Percentiles rank a stretch among this genome's conserved stretches.
Evolutionary conservation across 2,329 filamentous ascomycete species (phyloP).

Genomic region (Pseudogymnoascus sp.): DNA sequence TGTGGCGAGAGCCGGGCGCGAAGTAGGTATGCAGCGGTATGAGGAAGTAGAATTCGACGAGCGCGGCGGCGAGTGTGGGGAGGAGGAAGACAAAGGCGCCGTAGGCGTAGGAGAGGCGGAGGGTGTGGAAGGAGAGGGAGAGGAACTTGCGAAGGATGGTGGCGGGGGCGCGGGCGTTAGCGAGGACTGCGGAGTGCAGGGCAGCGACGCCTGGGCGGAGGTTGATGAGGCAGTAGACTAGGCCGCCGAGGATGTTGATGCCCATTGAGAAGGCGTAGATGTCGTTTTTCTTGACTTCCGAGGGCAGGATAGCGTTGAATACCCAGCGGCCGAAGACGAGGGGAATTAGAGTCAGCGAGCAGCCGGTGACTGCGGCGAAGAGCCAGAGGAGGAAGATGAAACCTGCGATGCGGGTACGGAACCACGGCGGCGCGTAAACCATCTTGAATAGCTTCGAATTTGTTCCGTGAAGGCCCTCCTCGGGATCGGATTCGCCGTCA

Average conservation of each 20-base stretch:
- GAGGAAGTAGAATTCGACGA: constrained; percentile 82
- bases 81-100: constrained; percentile 66
- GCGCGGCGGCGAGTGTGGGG: constrained; percentile 66
- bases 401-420: constrained; percentile 66
- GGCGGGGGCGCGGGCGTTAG: constrained; percentile 24
- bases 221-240: constrained; percentile 54
- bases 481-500: constrained; percentile 47
- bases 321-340: constrained; percentile 75
- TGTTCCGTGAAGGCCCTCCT: constrained; percentile 47
- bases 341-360: constrained; percentile 77
- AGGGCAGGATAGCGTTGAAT: constrained; percentile 63
- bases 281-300: constrained; percentile 73
- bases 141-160: constrained; percentile 22
- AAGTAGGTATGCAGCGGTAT: constrained; percentile 52
- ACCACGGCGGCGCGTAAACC: constrained; percentile 78
- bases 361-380: constrained; percentile 81
- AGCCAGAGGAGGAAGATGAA: constrained; percentile 90
- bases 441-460: constrained; percentile 42
- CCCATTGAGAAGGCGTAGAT: constrained; percentile 94
- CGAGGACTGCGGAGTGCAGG: constrained; percentile 25
- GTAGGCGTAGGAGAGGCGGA: constrained; percentile 63
- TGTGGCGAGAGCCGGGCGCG: constrained; percentile 44
- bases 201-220: constrained; percentile 31
- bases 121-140: constrained; percentile 17
- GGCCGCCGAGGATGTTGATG: constrained; percentile 66